Evolutionary conservation across 2,329 filamentous ascomycete species (phyloP).

Genomic region (Lachnum nothofagi): DNA sequence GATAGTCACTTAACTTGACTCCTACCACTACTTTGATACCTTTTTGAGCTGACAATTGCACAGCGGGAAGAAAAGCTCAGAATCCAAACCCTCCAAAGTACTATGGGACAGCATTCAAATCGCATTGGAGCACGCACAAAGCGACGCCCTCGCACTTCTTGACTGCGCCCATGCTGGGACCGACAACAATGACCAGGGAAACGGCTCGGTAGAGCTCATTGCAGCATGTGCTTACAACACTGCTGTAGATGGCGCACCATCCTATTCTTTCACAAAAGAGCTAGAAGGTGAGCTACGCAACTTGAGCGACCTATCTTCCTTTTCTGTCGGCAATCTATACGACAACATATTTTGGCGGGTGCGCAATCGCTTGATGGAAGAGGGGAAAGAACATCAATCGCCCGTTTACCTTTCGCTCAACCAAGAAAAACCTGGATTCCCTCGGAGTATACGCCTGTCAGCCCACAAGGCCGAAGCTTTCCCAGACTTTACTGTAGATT

Average conservation of each 20-base stretch:
- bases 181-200: conserved; percentile 4
- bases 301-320: conserved; percentile 19
- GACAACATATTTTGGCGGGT: conserved; percentile 22
- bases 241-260: conserved; percentile 1
- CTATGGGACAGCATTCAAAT: conserved; percentile 19
- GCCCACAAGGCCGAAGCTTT: too few relatives aligned
- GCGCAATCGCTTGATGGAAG: conserved; percentile 12
- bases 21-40: background rate
- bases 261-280: conserved; percentile 14
- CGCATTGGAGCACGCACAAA: conserved; percentile 15
- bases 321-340: conserved; percentile 23
- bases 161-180: conserved; percentile 18
- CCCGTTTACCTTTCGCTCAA: conserved; percentile 16
- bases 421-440: conserved; percentile 13
- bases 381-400: conserved; percentile 4
- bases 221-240: conserved; percentile 13
- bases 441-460: conserved; percentile 21
- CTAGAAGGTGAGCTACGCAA: conserved; percentile 18
- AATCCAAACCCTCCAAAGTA: conserved; percentile 9
- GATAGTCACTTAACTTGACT: background rate
- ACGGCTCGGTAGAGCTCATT: conserved; percentile 21
- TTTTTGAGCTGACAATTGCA: background rate
- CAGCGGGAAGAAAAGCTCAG: conserved; percentile 6
- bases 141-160: conserved; percentile 18
- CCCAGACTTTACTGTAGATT: too few relatives aligned